These are phyloP conservation scores for Solanum lycopersicoides DNA, from an alignment of 257 asterid species.

Conservation along the genomic window DNA sequence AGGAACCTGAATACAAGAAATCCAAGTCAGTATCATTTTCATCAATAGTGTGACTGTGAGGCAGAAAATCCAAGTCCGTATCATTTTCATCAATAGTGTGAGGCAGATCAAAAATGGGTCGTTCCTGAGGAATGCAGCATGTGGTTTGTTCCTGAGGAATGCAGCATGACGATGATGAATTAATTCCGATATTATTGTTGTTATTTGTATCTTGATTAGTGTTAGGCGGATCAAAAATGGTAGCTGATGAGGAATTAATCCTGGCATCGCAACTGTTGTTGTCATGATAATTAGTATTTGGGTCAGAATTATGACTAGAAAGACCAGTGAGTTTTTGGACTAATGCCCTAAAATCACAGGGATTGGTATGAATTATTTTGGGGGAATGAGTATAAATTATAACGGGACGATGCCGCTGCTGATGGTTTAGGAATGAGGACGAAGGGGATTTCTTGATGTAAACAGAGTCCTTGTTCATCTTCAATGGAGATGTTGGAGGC, in stretches of 20 bases:
- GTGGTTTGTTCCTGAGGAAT: neutral
- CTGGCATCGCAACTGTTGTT: neutral
- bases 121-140: neutral
- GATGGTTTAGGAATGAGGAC: neutral
- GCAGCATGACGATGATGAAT: neutral
- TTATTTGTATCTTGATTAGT: neutral
- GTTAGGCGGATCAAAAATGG: neutral
- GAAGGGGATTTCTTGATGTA: slow-evolving; percentile 9
- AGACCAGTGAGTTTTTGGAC: slow-evolving; percentile 36
- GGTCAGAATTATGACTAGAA: neutral
- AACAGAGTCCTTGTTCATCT: slow-evolving; percentile 10
- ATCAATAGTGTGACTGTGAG: neutral
- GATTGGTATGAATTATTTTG: slow-evolving; percentile 17
- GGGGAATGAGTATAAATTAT: slow-evolving; percentile 34
- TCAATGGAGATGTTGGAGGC: slow-evolving; percentile 13
- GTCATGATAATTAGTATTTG: neutral
- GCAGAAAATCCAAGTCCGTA: neutral
- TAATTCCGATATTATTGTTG: neutral
- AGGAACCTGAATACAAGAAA: neutral
- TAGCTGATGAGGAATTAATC: neutral
- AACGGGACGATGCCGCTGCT: slow-evolving; percentile 12
- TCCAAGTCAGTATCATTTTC: neutral
- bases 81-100: neutral
- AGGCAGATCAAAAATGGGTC: neutral
- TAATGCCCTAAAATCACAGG: slow-evolving; percentile 27